Base-by-base conservation (phyloP, 1,284 basidiomycete species). In the Pholiota adiposa region DNA sequence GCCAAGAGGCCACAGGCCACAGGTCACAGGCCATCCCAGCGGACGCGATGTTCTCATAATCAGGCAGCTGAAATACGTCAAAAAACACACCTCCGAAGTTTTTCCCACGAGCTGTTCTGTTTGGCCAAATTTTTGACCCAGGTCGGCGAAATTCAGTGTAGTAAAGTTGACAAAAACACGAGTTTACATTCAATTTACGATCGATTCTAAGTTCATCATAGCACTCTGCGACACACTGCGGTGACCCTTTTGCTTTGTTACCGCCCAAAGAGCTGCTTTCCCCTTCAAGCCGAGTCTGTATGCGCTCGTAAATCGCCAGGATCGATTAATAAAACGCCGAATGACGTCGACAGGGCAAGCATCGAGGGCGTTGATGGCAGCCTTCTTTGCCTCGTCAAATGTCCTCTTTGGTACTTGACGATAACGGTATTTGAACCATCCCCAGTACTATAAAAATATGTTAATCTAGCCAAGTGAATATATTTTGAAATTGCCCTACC, bases 291-390 rank as follows among this genome's bases (percentile, higher is more conserved):
- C 58, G 2, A 27, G 19, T 7, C 36, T 16, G 18, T 60, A 60
- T 16, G 46, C 58, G 27, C 38, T 46, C 57, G 54, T 59, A 44
- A 58, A 58, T n/a, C n/a, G 18, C 56, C 56, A 83, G 79, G 67
- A 81, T 75, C 49, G 69, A 66, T 54, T 60, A 11, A 56, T 59
- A 19, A 54, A 54, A 2, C 51, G 29, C 7, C 25, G 33, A 0
- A 54, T 54, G 25, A 50, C 51, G 4, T 51, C 33, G 2, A 19
- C 14, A 3, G 50, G 50, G n/a, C 50, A 51, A 3, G 29, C 31
- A 18, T 51, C 50, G 12, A 51, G 50, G 18, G 25, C 25, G 4
- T 34, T 16, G n/a, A 34, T 51, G 29, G 34, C 34, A 25, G 50
- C 50, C n/a, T 51, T 18, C 33, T 51, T 51, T 7, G 50, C 50